Evolutionary conservation across 768 basidiomycete genomes (phyloP), one percentile per base, ranked within the genome.

Genomic region (Kwoniella shandongensis): DNA sequence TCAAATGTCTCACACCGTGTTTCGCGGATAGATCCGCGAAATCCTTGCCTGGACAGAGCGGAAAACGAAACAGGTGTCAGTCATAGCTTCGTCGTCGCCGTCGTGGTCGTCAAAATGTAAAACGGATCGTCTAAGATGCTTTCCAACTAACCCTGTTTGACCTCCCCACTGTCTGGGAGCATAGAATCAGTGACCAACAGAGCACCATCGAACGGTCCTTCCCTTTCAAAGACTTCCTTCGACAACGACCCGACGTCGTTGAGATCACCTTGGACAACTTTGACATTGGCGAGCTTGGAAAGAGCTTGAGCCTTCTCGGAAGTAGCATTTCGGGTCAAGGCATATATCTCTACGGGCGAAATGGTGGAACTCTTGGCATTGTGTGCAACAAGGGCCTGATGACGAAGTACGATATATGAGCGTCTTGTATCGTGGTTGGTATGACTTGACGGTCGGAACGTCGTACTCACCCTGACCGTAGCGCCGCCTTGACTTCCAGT

Each of bases 81-180:
- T n/a, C n/a, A n/a, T n/a, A n/a, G n/a, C n/a, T n/a, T n/a, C n/a
- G n/a, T n/a, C n/a, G n/a, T n/a, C n/a, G n/a, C n/a, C n/a, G n/a
- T n/a, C n/a, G n/a, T n/a, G n/a, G n/a, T n/a, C n/a, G n/a, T n/a
- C n/a, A n/a, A n/a, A n/a, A n/a, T n/a, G n/a, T n/a, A n/a, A n/a
- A n/a, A n/a, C n/a, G n/a, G n/a, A n/a, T n/a, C n/a, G n/a, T n/a
- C n/a, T n/a, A n/a, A n/a, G n/a, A n/a, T n/a, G n/a, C n/a, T n/a
- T n/a, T n/a, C n/a, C n/a, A n/a, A n/a, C n/a, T n/a, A 17, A 49
- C 47, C 47, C 20, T 49, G 47, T 20, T 49, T n/a, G 7, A 49
- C 47, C 27, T 49, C 47, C 12, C 30, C 35, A 1, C 29, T 23
- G 35, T 49, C 35, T 36, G 29, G 47, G 11, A 49, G n/a, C 25